Conservation (phyloP, 176 grass and related monocot genomes). For the Sorghum bicolor region DNA sequence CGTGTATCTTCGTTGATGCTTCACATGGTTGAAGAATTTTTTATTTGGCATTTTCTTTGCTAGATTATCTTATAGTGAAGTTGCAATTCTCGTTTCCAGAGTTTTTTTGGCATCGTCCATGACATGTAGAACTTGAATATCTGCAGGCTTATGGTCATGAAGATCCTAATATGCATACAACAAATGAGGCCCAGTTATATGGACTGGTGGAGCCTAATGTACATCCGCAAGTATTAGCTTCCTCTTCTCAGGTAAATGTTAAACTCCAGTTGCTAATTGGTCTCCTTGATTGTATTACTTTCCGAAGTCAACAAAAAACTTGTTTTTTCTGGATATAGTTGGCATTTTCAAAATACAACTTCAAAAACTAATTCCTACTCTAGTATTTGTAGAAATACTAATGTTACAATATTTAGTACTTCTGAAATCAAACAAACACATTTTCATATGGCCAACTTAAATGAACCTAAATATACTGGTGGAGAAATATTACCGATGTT, state of each 20-base stretch:
- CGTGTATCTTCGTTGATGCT: too few species aligned
- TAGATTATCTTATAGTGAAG: not conserved
- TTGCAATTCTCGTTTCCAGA: not conserved
- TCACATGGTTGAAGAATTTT: not conserved
- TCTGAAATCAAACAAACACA: not conserved
- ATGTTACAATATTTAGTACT: not conserved
- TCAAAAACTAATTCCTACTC: not conserved
- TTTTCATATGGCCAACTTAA: not conserved
- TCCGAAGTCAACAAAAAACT: not conserved
- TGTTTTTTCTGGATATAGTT: not conserved
- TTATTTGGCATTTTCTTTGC: not conserved
- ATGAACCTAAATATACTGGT: not conserved
- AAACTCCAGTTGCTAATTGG: not conserved
- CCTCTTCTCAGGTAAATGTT: conserved; percentile 47
- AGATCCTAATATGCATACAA: conserved; percentile 41
- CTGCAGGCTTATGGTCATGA: conserved; percentile 42
- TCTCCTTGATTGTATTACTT: not conserved
- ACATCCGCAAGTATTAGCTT: conserved; percentile 40
- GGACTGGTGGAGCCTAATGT: conserved; percentile 47
- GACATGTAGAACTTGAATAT: conserved; percentile 1
- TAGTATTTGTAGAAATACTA: not conserved
- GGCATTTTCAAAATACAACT: not conserved
- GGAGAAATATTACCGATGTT: not conserved
- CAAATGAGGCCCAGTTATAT: conserved; percentile 39
- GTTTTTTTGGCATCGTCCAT: not conserved